phyloP scores from a whole-genome alignment of 352 stramenopile species.

The Phytophthora sp. region DNA sequence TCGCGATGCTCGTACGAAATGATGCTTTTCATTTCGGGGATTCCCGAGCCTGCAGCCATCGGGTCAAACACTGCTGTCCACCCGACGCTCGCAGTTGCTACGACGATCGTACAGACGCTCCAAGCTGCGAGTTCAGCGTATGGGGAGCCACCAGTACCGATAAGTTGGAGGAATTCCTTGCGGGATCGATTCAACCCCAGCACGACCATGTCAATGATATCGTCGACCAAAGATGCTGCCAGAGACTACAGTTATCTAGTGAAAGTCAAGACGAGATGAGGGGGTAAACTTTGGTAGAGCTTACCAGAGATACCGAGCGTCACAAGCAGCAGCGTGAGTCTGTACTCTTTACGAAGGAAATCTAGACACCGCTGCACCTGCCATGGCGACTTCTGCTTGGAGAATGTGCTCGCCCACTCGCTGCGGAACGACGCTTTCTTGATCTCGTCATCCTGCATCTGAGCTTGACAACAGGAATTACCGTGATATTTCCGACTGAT shows the following conservation, averaged over 20 bases:
- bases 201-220: conserved; percentile 36
- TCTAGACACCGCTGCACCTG: conserved; percentile 37
- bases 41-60: conserved; percentile 63
- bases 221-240: conserved; percentile 62
- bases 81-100: conserved; percentile 42
- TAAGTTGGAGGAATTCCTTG: conserved; percentile 14
- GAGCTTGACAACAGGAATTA: neutral
- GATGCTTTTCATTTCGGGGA: conserved; percentile 84
- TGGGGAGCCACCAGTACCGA: conserved; percentile 22
- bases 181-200: conserved; percentile 41
- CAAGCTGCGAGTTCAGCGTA: conserved; percentile 36
- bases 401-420: conserved; percentile 53
- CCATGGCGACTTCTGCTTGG: conserved; percentile 40
- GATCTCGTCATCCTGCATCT: neutral
- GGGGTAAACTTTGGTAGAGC: neutral
- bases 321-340: conserved; percentile 58
- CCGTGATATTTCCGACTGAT: too few relatives aligned
- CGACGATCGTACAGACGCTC: conserved; percentile 42
- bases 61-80: conserved; percentile 57
- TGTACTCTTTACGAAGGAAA: conserved; percentile 60
- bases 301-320: conserved; percentile 59
- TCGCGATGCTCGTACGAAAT: conserved; percentile 63
- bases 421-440: conserved; percentile 30
- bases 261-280: neutral
- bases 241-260: neutral